Conservation (phyloP, 768 basidiomycete genomes). For the Exsudoporus frostii region DNA sequence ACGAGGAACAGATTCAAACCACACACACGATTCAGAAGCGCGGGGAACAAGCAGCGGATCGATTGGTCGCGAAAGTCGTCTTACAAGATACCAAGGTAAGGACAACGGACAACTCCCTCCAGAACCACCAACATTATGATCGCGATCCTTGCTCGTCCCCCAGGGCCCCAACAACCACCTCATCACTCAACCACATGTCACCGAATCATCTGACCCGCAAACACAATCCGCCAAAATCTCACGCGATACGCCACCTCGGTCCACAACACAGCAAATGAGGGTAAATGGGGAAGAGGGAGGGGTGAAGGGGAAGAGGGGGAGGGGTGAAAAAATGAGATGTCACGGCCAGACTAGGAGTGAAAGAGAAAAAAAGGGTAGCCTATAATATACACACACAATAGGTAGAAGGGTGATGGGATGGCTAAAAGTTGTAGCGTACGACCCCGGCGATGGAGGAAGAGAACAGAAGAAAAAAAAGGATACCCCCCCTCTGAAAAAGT, state of each 20-base stretch:
- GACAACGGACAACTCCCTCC: not conserved
- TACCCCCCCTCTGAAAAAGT: slow-evolving; percentile 10
- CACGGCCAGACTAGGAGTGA: slow-evolving; percentile 20
- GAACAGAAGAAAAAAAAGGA: slow-evolving; percentile 11
- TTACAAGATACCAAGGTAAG: slow-evolving; percentile 6
- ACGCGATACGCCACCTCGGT: slow-evolving; percentile 15
- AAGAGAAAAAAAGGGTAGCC: slow-evolving; percentile 20
- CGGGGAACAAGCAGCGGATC: slow-evolving; percentile 1
- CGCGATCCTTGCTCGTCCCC: slow-evolving; percentile 8
- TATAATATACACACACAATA: slow-evolving; percentile 28
- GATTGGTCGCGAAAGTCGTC: slow-evolving; percentile 7
- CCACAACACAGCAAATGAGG: slow-evolving; percentile 13
- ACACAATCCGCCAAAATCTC: slow-evolving; percentile 13
- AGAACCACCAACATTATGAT: slow-evolving; percentile 6
- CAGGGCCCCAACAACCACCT: slow-evolving; percentile 1
- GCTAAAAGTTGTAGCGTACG: slow-evolving; percentile 12
- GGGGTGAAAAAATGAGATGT: slow-evolving; percentile 10
- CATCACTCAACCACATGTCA: not conserved
- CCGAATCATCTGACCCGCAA: slow-evolving; percentile 12
- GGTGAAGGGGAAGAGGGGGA: not conserved
- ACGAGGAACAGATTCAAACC: not conserved
- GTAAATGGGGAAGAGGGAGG: not conserved
- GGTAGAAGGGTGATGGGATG: slow-evolving; percentile 3
- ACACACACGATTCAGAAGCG: not conserved
- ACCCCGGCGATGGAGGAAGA: slow-evolving; percentile 11